phyloP scores from a whole-genome alignment of 2,329 filamentous ascomycete genomes.

The Achaetomium macrosporum region DNA sequence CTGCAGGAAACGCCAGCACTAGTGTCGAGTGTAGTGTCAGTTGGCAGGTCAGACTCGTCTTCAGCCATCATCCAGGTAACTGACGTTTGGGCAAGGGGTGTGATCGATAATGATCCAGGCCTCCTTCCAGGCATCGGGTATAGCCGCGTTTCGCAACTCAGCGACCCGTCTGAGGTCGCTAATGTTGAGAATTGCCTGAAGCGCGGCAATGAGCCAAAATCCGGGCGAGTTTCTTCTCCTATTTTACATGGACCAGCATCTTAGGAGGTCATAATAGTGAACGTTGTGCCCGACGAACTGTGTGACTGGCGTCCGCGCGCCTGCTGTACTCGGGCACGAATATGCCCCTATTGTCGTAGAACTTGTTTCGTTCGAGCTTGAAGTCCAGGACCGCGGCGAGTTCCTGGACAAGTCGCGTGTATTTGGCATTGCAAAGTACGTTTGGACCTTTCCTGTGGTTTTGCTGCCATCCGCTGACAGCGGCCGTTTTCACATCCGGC shows the following conservation, averaged over 20 bases:
- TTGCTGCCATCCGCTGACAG: constrained; percentile 17
- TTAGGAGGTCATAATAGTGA: too few relatives aligned
- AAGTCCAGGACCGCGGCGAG: constrained; percentile 4
- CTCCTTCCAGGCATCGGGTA: neutral
- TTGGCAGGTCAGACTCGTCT: neutral
- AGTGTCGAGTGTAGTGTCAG: neutral
- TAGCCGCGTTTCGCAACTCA: constrained; percentile 1
- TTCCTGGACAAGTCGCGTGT: constrained; percentile 9
- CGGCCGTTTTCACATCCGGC: constrained; percentile 4
- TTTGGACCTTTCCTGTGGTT: neutral
- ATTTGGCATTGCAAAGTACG: constrained; percentile 14
- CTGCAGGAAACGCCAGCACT: constrained; percentile 13
- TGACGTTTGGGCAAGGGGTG: constrained; percentile 13
- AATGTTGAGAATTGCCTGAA: constrained; percentile 6
- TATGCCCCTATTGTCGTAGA: constrained; percentile 1
- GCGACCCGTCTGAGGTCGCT: constrained; percentile 4
- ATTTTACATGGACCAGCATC: neutral
- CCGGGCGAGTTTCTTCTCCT: constrained; percentile 20
- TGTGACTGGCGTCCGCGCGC: constrained; percentile 9
- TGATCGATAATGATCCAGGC: constrained; percentile 16
- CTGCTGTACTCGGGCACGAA: constrained; percentile 7
- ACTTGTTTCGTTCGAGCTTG: neutral
- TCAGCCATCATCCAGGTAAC: neutral
- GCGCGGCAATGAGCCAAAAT: constrained; percentile 13
- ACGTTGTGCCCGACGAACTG: neutral